Evolutionary conservation across 345 rosid species (phyloP).

Genomic region (Gossypium mustelinum): DNA sequence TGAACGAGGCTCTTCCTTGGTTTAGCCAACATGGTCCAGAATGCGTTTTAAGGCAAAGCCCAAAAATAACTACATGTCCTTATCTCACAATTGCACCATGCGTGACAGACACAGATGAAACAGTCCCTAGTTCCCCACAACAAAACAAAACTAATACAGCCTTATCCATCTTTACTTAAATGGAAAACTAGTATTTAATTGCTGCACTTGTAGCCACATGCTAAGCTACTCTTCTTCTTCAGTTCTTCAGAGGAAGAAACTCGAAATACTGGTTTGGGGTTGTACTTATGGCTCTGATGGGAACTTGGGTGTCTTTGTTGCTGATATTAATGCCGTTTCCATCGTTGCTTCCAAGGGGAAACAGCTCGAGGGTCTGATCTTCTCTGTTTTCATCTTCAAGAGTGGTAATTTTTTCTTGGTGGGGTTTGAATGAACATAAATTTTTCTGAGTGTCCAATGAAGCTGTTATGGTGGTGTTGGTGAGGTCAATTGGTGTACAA

Average conservation of each 20-base stretch:
- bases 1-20: slow-evolving; percentile 12
- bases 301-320: slow-evolving; percentile 24
- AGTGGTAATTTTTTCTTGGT: slow-evolving; percentile 16
- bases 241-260: slow-evolving; percentile 60
- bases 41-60: slow-evolving; percentile 21
- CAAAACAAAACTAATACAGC: slow-evolving; percentile 29
- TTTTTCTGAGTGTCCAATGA: slow-evolving; percentile 3
- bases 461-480: slow-evolving; percentile 14
- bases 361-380: slow-evolving; percentile 48
- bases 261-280: slow-evolving; percentile 46
- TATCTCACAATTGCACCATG: slow-evolving; percentile 23
- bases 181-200: slow-evolving; percentile 23
- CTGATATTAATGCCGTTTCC: slow-evolving; percentile 13
- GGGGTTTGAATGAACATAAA: slow-evolving; percentile 10
- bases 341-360: slow-evolving; percentile 35
- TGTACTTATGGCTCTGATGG: slow-evolving; percentile 27
- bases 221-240: slow-evolving; percentile 22
- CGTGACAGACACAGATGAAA: slow-evolving; percentile 25
- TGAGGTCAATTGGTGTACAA: slow-evolving; percentile 12
- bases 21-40: slow-evolving; percentile 31
- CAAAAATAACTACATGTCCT: slow-evolving; percentile 21
- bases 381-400: slow-evolving; percentile 30
- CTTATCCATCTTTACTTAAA: slow-evolving; percentile 11
- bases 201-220: slow-evolving; percentile 41
- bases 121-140: slow-evolving; percentile 35